Evolutionary conservation across 148 eudicot genomes (phyloP).

Genomic region (Oxyria digyna): DNA sequence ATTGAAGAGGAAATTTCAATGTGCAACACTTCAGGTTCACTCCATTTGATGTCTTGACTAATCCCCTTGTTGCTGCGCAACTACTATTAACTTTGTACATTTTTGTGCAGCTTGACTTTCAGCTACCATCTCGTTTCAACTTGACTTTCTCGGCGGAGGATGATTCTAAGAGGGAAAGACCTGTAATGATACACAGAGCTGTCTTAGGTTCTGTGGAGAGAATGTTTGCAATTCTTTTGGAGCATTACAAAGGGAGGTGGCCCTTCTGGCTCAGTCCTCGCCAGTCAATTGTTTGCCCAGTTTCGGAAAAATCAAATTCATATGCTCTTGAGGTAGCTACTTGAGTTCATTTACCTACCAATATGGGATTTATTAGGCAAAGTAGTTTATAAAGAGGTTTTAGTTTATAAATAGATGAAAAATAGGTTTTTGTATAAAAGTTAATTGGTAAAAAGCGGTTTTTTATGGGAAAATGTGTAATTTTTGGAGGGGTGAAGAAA

Average conservation of each 20-base stretch:
- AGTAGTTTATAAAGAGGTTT: no score
- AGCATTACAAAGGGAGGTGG: conserved; percentile 98
- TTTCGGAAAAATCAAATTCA: conserved; percentile 69
- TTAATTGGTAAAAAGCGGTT: no score
- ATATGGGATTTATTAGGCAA: no score
- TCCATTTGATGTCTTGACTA: background rate
- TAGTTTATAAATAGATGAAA: no score
- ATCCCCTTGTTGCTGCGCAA: background rate
- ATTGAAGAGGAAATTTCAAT: conserved; percentile 91
- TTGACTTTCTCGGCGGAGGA: conserved; percentile 91
- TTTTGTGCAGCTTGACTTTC: conserved; percentile 78
- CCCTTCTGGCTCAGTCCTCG: conserved; percentile 99
- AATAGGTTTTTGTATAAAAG: no score
- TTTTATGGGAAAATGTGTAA: no score
- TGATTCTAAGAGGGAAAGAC: conserved; percentile 88
- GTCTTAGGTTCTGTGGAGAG: conserved; percentile 95
- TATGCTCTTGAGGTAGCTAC: conserved; percentile 63
- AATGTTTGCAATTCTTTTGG: conserved; percentile 95
- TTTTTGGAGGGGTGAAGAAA: no score
- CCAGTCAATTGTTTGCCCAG: conserved; percentile 84
- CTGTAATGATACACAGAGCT: conserved; percentile 96
- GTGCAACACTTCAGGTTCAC: conserved; percentile 92
- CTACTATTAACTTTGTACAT: background rate
- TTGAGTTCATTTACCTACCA: background rate
- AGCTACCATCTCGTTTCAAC: conserved; percentile 81